Conservation (phyloP, 768 basidiomycete species). For the Suillus luteus region DNA sequence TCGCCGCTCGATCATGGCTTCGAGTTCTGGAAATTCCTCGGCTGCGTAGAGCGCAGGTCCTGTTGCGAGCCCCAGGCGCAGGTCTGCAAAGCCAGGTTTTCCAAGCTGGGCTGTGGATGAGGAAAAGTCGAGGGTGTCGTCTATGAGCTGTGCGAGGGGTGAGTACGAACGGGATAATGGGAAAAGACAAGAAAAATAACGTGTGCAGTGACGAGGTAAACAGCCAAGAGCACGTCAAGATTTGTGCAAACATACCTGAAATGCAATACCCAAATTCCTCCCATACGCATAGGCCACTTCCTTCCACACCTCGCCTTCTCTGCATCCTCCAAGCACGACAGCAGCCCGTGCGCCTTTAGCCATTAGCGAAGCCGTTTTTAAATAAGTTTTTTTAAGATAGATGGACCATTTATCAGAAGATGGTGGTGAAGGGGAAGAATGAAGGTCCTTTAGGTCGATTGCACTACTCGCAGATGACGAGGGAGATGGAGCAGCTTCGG, state of each 20-base stretch:
- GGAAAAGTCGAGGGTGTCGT: conserved; percentile 94
- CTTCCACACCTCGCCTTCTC: conserved; percentile 78
- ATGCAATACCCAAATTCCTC: conserved; percentile 89
- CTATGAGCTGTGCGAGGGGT: conserved; percentile 68
- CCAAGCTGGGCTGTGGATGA: conserved; percentile 72
- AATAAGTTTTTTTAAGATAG: conserved; percentile 91
- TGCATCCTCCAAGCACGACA: conserved; percentile 83
- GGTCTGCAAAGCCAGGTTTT: conserved; percentile 82
- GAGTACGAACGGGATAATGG: not conserved
- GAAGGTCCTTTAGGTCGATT: conserved; percentile 41
- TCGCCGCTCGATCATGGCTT: conserved; percentile 75
- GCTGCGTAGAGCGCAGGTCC: conserved; percentile 86
- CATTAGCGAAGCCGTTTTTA: conserved; percentile 90
- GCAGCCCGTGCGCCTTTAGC: conserved; percentile 85
- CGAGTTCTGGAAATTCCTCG: conserved; percentile 78
- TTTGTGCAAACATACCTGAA: conserved; percentile 64
- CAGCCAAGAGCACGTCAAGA: not conserved
- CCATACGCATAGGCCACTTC: conserved; percentile 92
- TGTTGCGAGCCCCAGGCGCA: conserved; percentile 81
- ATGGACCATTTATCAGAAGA: conserved; percentile 61
- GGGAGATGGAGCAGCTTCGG: conserved; percentile 8
- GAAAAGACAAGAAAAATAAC: not conserved
- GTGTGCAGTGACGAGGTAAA: not conserved
- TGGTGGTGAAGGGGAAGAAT: conserved; percentile 39
- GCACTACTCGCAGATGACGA: conserved; percentile 8